A percentile compares a stretch with the other conserved stretches of the same genome.
These are phyloP conservation scores for Aspergillus floridensis DNA, from an alignment of 2,329 filamentous ascomycete species.

Conservation along the genomic window DNA sequence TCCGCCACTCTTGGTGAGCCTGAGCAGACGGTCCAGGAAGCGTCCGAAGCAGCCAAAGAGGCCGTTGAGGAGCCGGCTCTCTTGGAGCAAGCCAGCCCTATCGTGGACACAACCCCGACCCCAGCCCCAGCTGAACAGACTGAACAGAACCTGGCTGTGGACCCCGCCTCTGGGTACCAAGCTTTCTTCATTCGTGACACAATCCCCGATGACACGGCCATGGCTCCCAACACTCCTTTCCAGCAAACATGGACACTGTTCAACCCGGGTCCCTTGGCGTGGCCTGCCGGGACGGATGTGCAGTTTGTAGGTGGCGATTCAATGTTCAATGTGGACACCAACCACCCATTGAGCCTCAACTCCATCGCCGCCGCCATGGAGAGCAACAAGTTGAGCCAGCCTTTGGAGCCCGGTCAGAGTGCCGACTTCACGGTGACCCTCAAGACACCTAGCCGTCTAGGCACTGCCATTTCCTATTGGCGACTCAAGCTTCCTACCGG, in stretches of 20 bases:
- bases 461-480: constrained; percentile 93
- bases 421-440: constrained; percentile 80
- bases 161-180: constrained; percentile 39
- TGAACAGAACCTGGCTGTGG: constrained; percentile 36
- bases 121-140: constrained; percentile 14
- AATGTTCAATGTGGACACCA: constrained; percentile 87
- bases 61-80: no score
- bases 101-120: constrained; percentile 28
- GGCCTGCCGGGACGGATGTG: constrained; percentile 87
- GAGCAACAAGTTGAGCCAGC: constrained; percentile 70
- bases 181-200: constrained; percentile 75
- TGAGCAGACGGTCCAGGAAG: constrained; percentile 8
- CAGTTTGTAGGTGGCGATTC: constrained; percentile 92
- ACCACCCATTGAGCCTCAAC: constrained; percentile 71
- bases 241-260: constrained; percentile 88
- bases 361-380: constrained; percentile 77
- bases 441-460: constrained; percentile 72
- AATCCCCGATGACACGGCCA: constrained; percentile 71
- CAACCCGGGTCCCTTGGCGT: constrained; percentile 74
- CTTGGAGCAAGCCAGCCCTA: constrained; percentile 38
- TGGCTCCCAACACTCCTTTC: constrained; percentile 71
- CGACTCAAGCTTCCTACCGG: constrained; percentile 80
- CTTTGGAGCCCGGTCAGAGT: constrained; percentile 71
- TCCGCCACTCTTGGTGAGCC: constrained; percentile 50
- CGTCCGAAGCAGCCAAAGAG: neutral